phyloP scores from a whole-genome alignment of 78 protist genomes.

The Dictyostelium citrinum region DNA sequence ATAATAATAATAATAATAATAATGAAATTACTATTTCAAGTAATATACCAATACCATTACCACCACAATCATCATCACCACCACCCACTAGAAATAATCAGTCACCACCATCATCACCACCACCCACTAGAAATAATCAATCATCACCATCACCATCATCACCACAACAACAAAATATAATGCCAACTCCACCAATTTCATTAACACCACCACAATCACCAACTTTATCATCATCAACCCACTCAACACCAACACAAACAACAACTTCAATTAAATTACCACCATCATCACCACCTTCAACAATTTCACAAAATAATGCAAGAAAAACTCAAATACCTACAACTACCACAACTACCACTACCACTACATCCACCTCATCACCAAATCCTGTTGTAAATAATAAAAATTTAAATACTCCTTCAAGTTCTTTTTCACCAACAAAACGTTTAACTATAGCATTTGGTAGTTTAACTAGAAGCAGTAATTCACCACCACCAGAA shows the following conservation, averaged over 20 bases:
- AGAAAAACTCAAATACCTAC: background rate
- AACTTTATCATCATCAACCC: background rate
- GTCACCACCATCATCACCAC: background rate
- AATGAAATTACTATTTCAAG: background rate
- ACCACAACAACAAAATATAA: background rate
- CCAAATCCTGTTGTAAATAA: background rate
- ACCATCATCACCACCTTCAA: background rate
- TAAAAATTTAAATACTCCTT: background rate
- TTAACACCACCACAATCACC: background rate
- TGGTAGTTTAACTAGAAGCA: conserved; percentile 9
- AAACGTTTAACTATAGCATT: conserved; percentile 37
- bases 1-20: background rate
- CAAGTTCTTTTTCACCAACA: background rate
- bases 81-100: background rate
- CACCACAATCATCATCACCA: background rate
- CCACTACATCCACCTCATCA: background rate
- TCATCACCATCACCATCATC: background rate
- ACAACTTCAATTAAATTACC: background rate
- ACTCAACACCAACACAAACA: background rate
- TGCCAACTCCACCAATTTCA: background rate
- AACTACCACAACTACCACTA: background rate
- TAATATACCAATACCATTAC: background rate
- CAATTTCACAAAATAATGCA: background rate
- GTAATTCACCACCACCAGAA: background rate
- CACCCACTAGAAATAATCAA: background rate